Base-by-base conservation (phyloP, 495 filamentous ascomycete genomes). In the Podospora australis region DNA sequence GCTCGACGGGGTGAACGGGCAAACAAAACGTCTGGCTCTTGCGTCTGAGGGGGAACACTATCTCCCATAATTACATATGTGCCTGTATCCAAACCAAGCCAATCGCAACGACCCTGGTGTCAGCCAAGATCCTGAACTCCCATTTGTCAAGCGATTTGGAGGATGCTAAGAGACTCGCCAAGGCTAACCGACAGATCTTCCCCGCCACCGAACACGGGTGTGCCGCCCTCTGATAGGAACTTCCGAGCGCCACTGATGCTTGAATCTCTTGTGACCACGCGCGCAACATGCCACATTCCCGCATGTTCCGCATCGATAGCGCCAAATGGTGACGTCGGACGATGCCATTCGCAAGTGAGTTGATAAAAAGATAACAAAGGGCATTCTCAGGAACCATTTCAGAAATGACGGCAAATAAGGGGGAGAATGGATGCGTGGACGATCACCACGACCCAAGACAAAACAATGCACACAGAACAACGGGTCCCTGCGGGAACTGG, bases 151-250 rank as follows among this genome's bases (percentile, higher is more conserved):
- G 48, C 28, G 44, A 52, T 25, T 28, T 39, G 43, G 14, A 28
- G 32, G 39, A 29, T 10, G 19, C 19, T 16, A 23, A 19, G 34
- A 16, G 20, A 26, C 23, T 6, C 24, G 47, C 55, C 51, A 49
- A 58, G 48, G n/a, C 25, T 24, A 36, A 38, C 16, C 49, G 22
- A 47, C 46, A 45, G 53, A 56, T 59, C 52, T 46, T 39, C 49
- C 42, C 54, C 48, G 48, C 53, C 34, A 52, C 22, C 45, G 16
- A 34, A 28, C 39, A 35, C 35, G 22, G 39, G 40, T 24, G 14
- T 28, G 44, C 13, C n/a, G 32, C 26, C 14, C 29, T 40, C 35
- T 19, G 48, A 35, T 42, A 41, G 32, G 24, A 20, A 46, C 38
- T 22, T 26, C n/a, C 13, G 22, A 43, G 40, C 40, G 40, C 40